Evolutionary conservation across 306 rosid genomes (phyloP).

Genomic region (Quercus wislizeni): DNA sequence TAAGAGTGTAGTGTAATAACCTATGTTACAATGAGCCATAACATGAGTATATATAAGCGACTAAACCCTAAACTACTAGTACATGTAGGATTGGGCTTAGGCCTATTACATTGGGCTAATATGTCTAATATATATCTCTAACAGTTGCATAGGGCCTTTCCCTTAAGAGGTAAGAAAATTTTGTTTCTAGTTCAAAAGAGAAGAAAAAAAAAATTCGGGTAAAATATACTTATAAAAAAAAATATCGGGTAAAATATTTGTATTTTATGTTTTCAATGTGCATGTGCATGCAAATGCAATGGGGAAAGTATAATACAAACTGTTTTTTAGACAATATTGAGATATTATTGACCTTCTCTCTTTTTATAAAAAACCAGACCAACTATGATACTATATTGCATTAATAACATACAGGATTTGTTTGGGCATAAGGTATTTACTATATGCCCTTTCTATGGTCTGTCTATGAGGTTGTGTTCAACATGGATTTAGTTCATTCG

Average conservation of each 20-base stretch:
- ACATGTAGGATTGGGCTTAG: no score
- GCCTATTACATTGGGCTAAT: no score
- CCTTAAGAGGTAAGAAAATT: slow-evolving; percentile 67
- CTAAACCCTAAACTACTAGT: no score
- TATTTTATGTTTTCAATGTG: no score
- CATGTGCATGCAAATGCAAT: no score
- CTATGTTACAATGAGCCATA: no score
- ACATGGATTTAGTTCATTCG: background rate
- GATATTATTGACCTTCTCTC: background rate
- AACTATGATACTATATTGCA: slow-evolving; percentile 77
- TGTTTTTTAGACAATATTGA: background rate
- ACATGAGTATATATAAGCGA: no score
- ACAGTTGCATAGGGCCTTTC: no score
- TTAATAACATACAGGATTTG: slow-evolving; percentile 89
- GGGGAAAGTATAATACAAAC: background rate
- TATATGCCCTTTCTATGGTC: background rate
- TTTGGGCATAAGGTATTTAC: slow-evolving; percentile 76
- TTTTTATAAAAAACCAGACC: slow-evolving; percentile 50
- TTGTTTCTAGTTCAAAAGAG: background rate
- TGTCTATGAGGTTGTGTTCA: background rate
- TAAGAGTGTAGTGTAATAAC: no score
- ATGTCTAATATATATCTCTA: no score
- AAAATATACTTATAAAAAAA: no score
- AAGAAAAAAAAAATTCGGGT: background rate
- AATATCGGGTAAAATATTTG: background rate